Percentiles rank a stretch among this genome's conserved stretches.
These are phyloP conservation scores for Calonectria ilicicola DNA, from an alignment of 2,329 filamentous ascomycete species.

Conservation along the genomic window DNA sequence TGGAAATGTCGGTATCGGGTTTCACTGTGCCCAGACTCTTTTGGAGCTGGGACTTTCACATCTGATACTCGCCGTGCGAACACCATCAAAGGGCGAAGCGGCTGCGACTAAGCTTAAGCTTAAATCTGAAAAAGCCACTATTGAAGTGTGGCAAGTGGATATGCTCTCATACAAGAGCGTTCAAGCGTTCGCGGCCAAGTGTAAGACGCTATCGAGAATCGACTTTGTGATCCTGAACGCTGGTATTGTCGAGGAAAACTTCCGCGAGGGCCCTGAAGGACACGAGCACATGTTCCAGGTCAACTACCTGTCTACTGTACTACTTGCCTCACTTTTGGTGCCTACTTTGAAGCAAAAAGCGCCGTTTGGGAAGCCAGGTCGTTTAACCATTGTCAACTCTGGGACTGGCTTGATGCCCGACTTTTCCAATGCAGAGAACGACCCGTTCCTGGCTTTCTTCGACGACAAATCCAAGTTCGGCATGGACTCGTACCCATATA, in stretches of 20 bases:
- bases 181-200: constrained; percentile 52
- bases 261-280: constrained; percentile 44
- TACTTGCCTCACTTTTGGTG: constrained; percentile 49
- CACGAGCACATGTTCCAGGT: constrained; percentile 56
- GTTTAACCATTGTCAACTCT: constrained; percentile 47
- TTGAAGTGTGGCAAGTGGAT: constrained; percentile 65
- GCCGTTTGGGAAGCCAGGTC: constrained; percentile 33
- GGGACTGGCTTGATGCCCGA: constrained; percentile 39
- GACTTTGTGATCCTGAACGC: constrained; percentile 62
- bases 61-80: constrained; percentile 62
- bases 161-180: constrained; percentile 60
- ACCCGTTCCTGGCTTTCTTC: constrained; percentile 42
- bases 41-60: constrained; percentile 52
- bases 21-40: constrained; percentile 56
- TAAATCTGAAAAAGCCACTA: constrained; percentile 44
- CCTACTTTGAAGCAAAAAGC: constrained; percentile 47
- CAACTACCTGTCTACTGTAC: constrained; percentile 52
- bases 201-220: constrained; percentile 50
- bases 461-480: constrained; percentile 45
- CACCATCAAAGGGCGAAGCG: constrained; percentile 53
- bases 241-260: constrained; percentile 45
- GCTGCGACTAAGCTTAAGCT: constrained; percentile 42
- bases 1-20: constrained; percentile 61
- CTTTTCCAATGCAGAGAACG: constrained; percentile 37
- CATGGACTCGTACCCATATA: constrained; percentile 37